phyloP scores from a whole-genome alignment of 306 rosid genomes.

The Canavalia ensiformis region DNA sequence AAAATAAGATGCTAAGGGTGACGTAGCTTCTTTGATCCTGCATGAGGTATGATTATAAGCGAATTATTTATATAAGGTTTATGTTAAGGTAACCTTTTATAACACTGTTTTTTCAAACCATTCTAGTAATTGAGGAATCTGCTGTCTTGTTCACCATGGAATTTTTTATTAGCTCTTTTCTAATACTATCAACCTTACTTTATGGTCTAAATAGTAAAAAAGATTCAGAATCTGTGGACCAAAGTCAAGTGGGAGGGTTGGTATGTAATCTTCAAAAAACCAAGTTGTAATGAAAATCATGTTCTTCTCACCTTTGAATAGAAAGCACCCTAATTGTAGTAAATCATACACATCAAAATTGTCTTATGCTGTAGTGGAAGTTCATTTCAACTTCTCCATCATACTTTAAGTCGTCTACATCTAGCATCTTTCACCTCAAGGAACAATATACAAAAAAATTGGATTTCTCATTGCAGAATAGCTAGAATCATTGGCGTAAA shows the following conservation, averaged over 20 bases:
- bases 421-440: conserved; percentile 42
- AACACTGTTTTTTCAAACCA: background rate
- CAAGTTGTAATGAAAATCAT: conserved; percentile 32
- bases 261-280: conserved; percentile 26
- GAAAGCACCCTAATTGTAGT: conserved; percentile 35
- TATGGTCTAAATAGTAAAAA: conserved; percentile 18
- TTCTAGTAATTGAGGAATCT: conserved; percentile 47
- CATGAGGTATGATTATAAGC: conserved; percentile 32
- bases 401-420: conserved; percentile 8
- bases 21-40: conserved; percentile 38
- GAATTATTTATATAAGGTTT: conserved; percentile 24
- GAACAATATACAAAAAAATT: background rate
- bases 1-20: conserved; percentile 12
- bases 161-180: background rate
- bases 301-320: conserved; percentile 38
- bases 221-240: conserved; percentile 45
- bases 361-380: conserved; percentile 44
- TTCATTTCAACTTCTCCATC: conserved; percentile 36
- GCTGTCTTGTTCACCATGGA: conserved; percentile 44
- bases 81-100: background rate
- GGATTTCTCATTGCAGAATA: conserved; percentile 8
- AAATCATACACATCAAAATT: conserved; percentile 30
- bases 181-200: conserved; percentile 26
- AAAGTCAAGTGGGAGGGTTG: conserved; percentile 27
- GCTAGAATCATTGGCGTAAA: conserved; percentile 40